Conservation (phyloP, 169 alveolate species). For the Amoebophrya sp. region DNA sequence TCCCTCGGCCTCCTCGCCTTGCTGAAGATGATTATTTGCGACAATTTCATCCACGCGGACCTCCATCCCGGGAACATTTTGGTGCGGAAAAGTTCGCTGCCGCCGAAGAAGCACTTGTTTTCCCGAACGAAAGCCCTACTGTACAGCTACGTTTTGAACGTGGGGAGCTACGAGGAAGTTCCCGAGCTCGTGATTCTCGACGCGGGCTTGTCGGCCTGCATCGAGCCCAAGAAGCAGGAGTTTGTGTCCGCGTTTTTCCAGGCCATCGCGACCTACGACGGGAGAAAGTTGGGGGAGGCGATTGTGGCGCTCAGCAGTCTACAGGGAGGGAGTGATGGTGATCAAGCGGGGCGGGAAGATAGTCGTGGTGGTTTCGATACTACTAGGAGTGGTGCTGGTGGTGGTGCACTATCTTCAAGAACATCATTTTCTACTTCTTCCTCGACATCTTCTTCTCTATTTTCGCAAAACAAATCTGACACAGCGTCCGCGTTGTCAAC, state of each 20-base stretch:
- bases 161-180: neutral
- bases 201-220: neutral
- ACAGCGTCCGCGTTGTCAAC: too few species aligned
- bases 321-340: neutral
- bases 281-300: neutral
- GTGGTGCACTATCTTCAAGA: too few species aligned
- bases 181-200: neutral
- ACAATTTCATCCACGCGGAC: neutral
- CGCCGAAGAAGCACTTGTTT: neutral
- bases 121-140: neutral
- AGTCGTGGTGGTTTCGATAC: too few species aligned
- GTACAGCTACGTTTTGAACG: neutral
- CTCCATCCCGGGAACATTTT: neutral
- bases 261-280: neutral
- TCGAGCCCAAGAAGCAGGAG: neutral
- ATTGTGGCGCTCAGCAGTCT: neutral
- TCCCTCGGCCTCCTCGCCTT: neutral
- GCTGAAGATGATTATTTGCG: neutral
- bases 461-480: too few species aligned
- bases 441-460: too few species aligned
- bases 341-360: too few species aligned
- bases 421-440: too few species aligned
- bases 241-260: neutral
- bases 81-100: neutral
- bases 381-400: too few species aligned